Evolutionary conservation across 495 filamentous ascomycete genomes (phyloP), one percentile per base, ranked within the genome.

Genomic region (Xylaria flabelliformis): DNA sequence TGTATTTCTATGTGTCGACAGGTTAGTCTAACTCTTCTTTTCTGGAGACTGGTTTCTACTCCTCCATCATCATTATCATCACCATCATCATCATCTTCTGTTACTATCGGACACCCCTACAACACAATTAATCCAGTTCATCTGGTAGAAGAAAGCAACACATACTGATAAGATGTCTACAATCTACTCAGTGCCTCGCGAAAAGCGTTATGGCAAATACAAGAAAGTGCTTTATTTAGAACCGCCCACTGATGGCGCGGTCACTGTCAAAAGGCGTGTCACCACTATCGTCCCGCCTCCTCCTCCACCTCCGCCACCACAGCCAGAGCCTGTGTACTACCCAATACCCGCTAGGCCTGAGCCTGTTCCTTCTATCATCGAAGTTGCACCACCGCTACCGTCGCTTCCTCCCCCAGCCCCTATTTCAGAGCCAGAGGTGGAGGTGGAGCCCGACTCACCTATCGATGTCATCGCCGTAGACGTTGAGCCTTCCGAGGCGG

Each of bases 391-490:
- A 56, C 67, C 71, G 15, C 76, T 76, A 17, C 79, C 77, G 4
- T 79, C 79, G 0, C 76, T 77, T 12, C 74, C 74, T 15, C 75
- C 76, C 4, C 74, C 76, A 12, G 65, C 71, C 4, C 71, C 77
- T 32, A 73, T 62, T 2, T 70, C 75, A 7, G 74, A 74, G 13
- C 67, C 69, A 0, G 65, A 69, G 58, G 69, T 73, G 0, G 75
- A 82, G 67, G 70, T 73, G 0, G 75, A 82, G 67, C 75, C 74
- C 15, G 81, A 85, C 67, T 74, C 80, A 4, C 75, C 74, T 17
- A 84, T 87, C 66, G 86, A 87, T 68, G 81, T 87, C 55, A 86
- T 88, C 64, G 82, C 81, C 70, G 85, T 88, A n/a, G 83, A 87
- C 74, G 78, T 86, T 56, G 85, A 87, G 64, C 79, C 82, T 9